Conservation (phyloP, 2,329 filamentous ascomycete genomes). For the Colletotrichum sp. region DNA sequence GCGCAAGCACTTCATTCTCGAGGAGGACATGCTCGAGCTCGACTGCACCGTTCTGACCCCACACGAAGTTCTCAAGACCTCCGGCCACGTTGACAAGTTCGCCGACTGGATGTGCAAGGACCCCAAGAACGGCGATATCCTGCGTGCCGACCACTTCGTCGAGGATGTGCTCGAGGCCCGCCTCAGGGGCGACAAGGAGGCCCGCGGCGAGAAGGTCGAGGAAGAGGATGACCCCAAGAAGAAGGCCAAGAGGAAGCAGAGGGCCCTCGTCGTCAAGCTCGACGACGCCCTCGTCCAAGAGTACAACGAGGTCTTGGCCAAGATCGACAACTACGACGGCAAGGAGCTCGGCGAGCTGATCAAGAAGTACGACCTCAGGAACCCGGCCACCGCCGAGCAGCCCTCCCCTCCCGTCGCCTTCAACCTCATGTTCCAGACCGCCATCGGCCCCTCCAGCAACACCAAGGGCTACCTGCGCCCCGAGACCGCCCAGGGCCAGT, state of each 20-base stretch:
- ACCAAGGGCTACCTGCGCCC: conserved; percentile 85
- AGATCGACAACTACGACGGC: conserved; percentile 94
- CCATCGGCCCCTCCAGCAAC: conserved; percentile 91
- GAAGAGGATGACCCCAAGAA: conserved; percentile 74
- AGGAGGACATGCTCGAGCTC: conserved; percentile 95
- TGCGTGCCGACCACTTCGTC: conserved; percentile 94
- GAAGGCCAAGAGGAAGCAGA: conserved; percentile 87
- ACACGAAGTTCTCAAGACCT: conserved; percentile 91
- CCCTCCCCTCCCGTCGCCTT: conserved; percentile 85
- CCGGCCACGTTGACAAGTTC: conserved; percentile 96
- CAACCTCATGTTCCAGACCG: conserved; percentile 98
- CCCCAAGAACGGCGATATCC: conserved; percentile 94
- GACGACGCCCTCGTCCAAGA: conserved; percentile 86
- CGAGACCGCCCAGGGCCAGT: conserved; percentile 97
- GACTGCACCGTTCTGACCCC: conserved; percentile 95
- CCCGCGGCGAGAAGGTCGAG: conserved; percentile 81
- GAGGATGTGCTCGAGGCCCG: conserved; percentile 90
- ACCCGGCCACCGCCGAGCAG: conserved; percentile 79
- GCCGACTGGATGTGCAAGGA: conserved; percentile 99
- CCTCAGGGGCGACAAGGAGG: conserved; percentile 90
- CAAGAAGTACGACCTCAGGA: conserved; percentile 88
- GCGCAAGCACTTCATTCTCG: conserved; percentile 91
- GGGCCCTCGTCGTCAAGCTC: conserved; percentile 79
- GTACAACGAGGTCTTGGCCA: conserved; percentile 89
- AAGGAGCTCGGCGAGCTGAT: conserved; percentile 87